These are phyloP conservation scores for Podaxis pistillaris DNA, from an alignment of 768 basidiomycete genomes.

Conservation along the genomic window DNA sequence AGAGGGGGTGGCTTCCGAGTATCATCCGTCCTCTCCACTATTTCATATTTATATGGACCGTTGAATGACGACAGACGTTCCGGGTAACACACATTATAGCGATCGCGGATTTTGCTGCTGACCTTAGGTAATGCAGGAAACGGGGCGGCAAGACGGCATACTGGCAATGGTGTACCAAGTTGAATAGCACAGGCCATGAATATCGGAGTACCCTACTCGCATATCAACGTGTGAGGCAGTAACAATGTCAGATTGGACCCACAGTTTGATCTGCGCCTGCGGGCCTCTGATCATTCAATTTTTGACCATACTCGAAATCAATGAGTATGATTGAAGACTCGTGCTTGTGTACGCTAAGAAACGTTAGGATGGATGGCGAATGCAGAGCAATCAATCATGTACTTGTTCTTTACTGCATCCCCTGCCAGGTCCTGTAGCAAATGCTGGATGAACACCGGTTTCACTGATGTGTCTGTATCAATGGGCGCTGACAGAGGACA, in stretches of 20 bases:
- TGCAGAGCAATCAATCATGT: not conserved
- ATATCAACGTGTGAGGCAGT: not conserved
- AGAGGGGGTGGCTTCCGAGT: not conserved
- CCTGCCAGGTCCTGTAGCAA: not conserved
- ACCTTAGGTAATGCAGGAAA: not conserved
- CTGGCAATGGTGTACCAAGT: not conserved
- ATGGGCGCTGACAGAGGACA: not conserved
- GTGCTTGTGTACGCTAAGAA: not conserved
- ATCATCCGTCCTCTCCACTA: no score
- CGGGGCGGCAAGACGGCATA: accelerated
- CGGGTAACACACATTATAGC: not conserved
- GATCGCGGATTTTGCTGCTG: not conserved
- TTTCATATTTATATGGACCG: not conserved
- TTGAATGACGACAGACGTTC: not conserved
- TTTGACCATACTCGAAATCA: constrained; percentile 9
- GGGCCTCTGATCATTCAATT: not conserved
- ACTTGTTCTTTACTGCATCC: not conserved
- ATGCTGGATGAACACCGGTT: not conserved
- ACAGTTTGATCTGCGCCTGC: not conserved
- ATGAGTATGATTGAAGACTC: constrained; percentile 7
- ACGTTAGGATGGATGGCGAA: not conserved
- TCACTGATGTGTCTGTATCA: not conserved
- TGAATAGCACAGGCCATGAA: constrained; percentile 16
- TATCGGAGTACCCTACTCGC: constrained; percentile 7
- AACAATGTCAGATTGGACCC: not conserved